Evolutionary conservation across 495 filamentous ascomycete species (phyloP).

Genomic region (Neurospora sp.): DNA sequence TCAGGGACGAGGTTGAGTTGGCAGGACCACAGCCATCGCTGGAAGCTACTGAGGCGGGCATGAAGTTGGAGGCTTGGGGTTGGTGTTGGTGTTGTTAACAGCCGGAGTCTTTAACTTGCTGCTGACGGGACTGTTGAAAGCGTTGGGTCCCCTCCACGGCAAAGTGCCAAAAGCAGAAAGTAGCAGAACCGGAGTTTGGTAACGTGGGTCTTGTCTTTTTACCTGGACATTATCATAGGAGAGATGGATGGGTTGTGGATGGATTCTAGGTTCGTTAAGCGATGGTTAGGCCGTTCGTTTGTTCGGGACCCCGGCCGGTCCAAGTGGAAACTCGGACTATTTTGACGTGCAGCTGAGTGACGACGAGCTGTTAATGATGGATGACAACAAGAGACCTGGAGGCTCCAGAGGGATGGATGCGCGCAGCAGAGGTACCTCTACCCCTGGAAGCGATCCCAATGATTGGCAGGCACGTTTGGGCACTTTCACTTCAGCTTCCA

Average conservation of each 20-base stretch:
- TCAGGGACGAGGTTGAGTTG: background rate
- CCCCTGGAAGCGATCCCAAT: background rate
- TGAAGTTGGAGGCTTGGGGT: background rate
- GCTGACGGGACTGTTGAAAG: background rate
- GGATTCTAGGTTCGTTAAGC: background rate
- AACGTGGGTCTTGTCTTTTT: background rate
- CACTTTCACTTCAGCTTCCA: background rate
- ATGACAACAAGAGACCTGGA: background rate
- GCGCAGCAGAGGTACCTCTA: background rate
- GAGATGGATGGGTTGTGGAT: background rate
- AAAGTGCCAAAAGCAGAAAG: background rate
- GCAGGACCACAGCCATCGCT: constrained; percentile 1
- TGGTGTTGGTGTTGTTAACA: background rate
- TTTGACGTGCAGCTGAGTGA: background rate
- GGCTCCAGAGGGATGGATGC: background rate
- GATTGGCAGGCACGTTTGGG: background rate
- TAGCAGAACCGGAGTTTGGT: background rate
- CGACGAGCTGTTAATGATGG: background rate
- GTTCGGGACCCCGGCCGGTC: background rate
- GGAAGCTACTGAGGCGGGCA: constrained; percentile 1
- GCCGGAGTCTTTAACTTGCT: background rate
- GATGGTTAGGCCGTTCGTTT: background rate
- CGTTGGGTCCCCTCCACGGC: background rate
- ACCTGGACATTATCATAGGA: background rate
- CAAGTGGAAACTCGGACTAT: background rate